These are phyloP conservation scores for Cyberlindnera samutprakarnensis DNA, from an alignment of 805 yeast genomes.

Conservation along the genomic window DNA sequence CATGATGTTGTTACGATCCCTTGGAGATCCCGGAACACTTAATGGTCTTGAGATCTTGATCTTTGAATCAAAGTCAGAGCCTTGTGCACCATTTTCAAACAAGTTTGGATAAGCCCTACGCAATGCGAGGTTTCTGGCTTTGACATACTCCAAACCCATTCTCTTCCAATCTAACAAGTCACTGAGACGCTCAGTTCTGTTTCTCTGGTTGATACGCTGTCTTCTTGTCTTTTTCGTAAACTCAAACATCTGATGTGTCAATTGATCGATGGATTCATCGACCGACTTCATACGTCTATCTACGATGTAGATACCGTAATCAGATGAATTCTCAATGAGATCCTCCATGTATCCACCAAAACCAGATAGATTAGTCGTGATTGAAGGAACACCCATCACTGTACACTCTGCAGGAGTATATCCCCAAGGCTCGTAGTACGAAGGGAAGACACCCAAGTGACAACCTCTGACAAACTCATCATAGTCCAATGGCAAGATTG, in stretches of 20 bases:
- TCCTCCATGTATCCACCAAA: slow-evolving; percentile 99
- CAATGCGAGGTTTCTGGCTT: slow-evolving; percentile 87
- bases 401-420: slow-evolving; percentile 99
- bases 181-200: slow-evolving; percentile 89
- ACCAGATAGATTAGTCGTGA: slow-evolving; percentile 92
- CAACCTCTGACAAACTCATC: slow-evolving; percentile 98
- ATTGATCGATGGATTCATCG: slow-evolving; percentile 88
- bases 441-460: slow-evolving; percentile 96
- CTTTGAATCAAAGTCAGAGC: slow-evolving; percentile 31
- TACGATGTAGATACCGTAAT: slow-evolving; percentile 95
- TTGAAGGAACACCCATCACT: slow-evolving; percentile 98
- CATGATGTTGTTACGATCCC: slow-evolving; percentile 69
- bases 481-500: slow-evolving; percentile 86
- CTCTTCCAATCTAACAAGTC: slow-evolving; percentile 96
- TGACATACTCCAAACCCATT: slow-evolving; percentile 94
- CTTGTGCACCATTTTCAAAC: slow-evolving; percentile 34
- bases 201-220: slow-evolving; percentile 96
- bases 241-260: slow-evolving; percentile 82
- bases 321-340: slow-evolving; percentile 85
- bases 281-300: slow-evolving; percentile 90
- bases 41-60: slow-evolving; percentile 83
- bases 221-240: slow-evolving; percentile 86
- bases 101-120: slow-evolving; percentile 91
- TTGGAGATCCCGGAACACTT: slow-evolving; percentile 96
- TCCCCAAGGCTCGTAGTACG: slow-evolving; percentile 99